Base-by-base conservation (phyloP, 2,329 filamentous ascomycete genomes). In the Aspergillus hortae region DNA sequence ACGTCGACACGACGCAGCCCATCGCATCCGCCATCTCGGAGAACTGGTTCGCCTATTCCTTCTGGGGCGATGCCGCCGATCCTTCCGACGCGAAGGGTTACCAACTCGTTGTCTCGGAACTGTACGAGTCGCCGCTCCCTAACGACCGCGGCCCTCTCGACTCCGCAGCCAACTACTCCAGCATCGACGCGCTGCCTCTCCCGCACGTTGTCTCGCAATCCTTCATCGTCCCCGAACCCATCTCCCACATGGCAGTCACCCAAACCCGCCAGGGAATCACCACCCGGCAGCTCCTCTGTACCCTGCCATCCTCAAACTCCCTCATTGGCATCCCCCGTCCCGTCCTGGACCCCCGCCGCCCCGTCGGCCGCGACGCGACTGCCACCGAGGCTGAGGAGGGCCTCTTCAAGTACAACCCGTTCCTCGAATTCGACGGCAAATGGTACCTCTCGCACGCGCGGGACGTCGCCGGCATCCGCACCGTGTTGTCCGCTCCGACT, bases 41-140 rank as follows among this genome's bases (percentile, higher is more conserved):
- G 77, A 97, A 99, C 73, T 97, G 92, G 91, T 92, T 95, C 65
- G 81, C 86, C 6, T 97, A 95, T 75, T 88, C 90, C 6, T 89
- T 92, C 70, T 86, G 85, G 65, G 73, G 75, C 3, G 77, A 86
- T 30, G 72, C 77, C 41, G 62, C 66, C 41, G 76, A 79, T 1
- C 68, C 49, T 15, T 71, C 72, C 4, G 65, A 68, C 3, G 82
- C 92, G 54, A 90, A 90, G 70, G 92, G 92, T 35, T 89, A 95
- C 70, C 90, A 96, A 62, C 80, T 97, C 6, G 81, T 92, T 17
- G 81, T 96, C 10, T 86, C 89, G 0, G 92, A 99, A 66, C 82
- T 99, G 33, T 97, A 92, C 73, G 94, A 96, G 70, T 96, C 92
- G 0, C 80, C 87, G 0, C 73, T 85, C 10, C 78, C 89, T 19